Conservation (phyloP, 225 moss, liverwort and hornwort genomes). For the Bryoerythrophyllum caledonicum region DNA sequence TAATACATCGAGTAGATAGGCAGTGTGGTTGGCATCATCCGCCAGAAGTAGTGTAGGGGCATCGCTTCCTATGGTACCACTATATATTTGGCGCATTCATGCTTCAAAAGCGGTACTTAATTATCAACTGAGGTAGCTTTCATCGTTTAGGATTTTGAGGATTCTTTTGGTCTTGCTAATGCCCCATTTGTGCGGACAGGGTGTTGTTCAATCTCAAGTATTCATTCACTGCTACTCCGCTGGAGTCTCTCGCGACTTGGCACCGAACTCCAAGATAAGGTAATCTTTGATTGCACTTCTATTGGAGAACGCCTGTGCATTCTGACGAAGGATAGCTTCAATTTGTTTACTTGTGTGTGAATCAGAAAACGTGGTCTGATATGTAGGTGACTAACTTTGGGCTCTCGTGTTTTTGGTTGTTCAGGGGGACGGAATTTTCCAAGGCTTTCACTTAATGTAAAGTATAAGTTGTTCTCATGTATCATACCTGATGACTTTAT, state of each 20-base stretch:
- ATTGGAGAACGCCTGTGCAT: slow-evolving; percentile 13
- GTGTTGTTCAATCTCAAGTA: slow-evolving; percentile 74
- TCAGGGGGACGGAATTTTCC: slow-evolving; percentile 12
- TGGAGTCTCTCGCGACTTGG: slow-evolving; percentile 71
- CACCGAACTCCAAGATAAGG: slow-evolving; percentile 51
- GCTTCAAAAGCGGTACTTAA: not conserved
- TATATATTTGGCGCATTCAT: not conserved
- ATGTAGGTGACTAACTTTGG: not conserved
- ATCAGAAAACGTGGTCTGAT: not conserved
- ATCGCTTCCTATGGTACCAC: not conserved
- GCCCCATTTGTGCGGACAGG: slow-evolving; percentile 36
- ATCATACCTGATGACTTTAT: slow-evolving; percentile 30
- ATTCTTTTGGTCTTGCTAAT: slow-evolving; percentile 17
- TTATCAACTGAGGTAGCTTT: not conserved
- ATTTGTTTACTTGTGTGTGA: not conserved
- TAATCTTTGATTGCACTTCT: slow-evolving; percentile 22
- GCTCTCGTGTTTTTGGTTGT: slow-evolving; percentile 10
- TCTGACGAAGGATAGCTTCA: not conserved
- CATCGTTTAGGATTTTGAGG: not conserved
- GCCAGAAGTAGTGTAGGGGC: too few relatives aligned
- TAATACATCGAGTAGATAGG: too few relatives aligned
- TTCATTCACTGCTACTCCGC: slow-evolving; percentile 86
- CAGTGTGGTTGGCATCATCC: not conserved
- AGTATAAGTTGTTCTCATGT: slow-evolving; percentile 19
- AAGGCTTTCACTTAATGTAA: slow-evolving; percentile 6